Conservation (phyloP, 345 rosid species). For the Stellera chamaejasme region DNA sequence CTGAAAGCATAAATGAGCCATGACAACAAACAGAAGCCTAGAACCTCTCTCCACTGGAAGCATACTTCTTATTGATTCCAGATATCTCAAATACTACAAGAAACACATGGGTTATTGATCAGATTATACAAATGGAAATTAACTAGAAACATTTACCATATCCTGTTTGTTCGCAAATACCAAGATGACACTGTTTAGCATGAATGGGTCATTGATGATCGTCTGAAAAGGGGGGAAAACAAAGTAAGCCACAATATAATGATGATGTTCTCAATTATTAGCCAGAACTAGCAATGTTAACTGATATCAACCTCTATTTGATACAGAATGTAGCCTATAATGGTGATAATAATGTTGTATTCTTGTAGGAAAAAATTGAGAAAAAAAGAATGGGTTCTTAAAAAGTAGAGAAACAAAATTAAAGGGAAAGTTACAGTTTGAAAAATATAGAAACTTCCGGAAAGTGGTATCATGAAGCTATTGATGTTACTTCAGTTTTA, state of each 20-base stretch:
- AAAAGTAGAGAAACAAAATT: too few relatives aligned
- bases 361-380: too few relatives aligned
- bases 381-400: too few relatives aligned
- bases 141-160: slow-evolving; percentile 51
- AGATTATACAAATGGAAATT: slow-evolving; percentile 3
- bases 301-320: too few relatives aligned
- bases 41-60: too few relatives aligned
- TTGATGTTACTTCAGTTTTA: slow-evolving; percentile 11
- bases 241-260: slow-evolving; percentile 6
- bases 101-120: neutral
- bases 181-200: slow-evolving; percentile 90
- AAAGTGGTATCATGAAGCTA: slow-evolving; percentile 13
- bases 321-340: neutral
- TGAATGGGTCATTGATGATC: slow-evolving; percentile 91
- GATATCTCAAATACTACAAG: too few relatives aligned
- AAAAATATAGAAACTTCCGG: slow-evolving; percentile 14
- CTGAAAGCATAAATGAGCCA: too few relatives aligned
- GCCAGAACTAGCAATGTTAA: too few relatives aligned
- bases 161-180: slow-evolving; percentile 99
- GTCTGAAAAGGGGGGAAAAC: slow-evolving; percentile 38
- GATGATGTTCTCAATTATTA: too few relatives aligned
- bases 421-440: too few relatives aligned
- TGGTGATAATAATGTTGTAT: neutral
- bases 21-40: too few relatives aligned
- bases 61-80: too few relatives aligned